Conservation (phyloP, 169 alveolate genomes). For the Plasmodium gallinaceum region DNA sequence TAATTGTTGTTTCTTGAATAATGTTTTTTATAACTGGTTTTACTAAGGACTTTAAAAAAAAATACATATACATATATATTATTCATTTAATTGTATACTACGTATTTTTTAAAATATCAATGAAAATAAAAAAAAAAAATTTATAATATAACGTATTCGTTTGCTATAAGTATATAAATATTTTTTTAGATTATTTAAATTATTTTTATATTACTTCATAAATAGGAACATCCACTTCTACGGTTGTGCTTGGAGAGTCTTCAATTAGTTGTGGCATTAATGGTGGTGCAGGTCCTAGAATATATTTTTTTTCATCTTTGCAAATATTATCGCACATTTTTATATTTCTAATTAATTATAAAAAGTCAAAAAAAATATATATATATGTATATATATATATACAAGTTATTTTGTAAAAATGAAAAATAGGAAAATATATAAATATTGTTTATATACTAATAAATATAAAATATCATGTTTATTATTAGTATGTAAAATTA, state of each 20-base stretch:
- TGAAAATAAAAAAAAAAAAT: neutral
- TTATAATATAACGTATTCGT: neutral
- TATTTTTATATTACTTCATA: slow-evolving; percentile 30
- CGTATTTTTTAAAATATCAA: neutral
- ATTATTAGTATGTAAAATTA: too few species aligned
- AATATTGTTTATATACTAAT: neutral
- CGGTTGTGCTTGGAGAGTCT: slow-evolving; percentile 38
- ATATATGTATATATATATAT: neutral
- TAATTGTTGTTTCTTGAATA: slow-evolving; percentile 71
- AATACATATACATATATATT: neutral
- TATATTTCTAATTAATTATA: neutral
- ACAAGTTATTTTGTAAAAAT: neutral
- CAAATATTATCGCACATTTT: slow-evolving; percentile 73
- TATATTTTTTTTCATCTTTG: slow-evolving; percentile 28
- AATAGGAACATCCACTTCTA: slow-evolving; percentile 27
- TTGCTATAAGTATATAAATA: neutral
- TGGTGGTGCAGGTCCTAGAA: slow-evolving; percentile 30
- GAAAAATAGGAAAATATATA: neutral
- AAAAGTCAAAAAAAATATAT: slow-evolving; percentile 6
- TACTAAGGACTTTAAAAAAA: slow-evolving; percentile 16
- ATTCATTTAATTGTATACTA: neutral
- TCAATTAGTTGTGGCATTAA: neutral
- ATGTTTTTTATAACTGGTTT: slow-evolving; percentile 58
- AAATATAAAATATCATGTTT: neutral
- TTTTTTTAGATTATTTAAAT: neutral